Evolutionary conservation across 2,329 filamentous ascomycete genomes (phyloP).

Genomic region (Fusarium globosum): DNA sequence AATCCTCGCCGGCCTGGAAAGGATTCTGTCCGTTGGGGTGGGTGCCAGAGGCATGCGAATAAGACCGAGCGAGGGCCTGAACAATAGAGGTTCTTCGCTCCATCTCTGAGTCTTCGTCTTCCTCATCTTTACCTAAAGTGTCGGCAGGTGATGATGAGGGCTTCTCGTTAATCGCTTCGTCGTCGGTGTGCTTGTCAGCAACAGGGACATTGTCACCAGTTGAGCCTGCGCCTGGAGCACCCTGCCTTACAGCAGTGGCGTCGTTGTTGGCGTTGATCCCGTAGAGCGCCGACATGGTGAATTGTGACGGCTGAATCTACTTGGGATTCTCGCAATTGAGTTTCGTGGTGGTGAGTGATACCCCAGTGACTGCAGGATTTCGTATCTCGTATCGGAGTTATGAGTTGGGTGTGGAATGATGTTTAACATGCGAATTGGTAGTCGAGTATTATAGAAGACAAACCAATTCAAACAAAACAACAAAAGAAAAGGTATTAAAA

Average conservation of each 20-base stretch:
- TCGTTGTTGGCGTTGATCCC: constrained; percentile 59
- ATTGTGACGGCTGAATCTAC: constrained; percentile 20
- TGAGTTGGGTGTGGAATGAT: neutral
- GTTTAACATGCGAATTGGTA: constrained; percentile 4
- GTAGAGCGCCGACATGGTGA: constrained; percentile 40
- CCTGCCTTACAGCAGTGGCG: constrained; percentile 57
- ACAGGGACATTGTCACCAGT: constrained; percentile 34
- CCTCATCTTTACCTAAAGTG: constrained; percentile 47
- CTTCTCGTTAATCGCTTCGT: constrained; percentile 43
- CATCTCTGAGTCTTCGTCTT: constrained; percentile 55
- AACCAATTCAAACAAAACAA: constrained; percentile 8
- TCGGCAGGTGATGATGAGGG: constrained; percentile 43
- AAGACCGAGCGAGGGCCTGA: constrained; percentile 66
- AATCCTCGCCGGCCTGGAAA: constrained; percentile 61
- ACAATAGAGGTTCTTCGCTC: constrained; percentile 64
- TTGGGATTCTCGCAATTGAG: constrained; percentile 33
- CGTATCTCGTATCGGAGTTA: constrained; percentile 2
- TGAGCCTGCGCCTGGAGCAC: constrained; percentile 50
- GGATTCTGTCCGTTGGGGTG: constrained; percentile 56
- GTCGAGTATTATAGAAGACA: constrained; percentile 1
- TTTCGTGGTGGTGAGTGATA: neutral
- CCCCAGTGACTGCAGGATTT: constrained; percentile 9
- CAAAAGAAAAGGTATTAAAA: constrained; percentile 28
- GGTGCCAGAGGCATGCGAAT: constrained; percentile 60
- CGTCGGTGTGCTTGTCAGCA: constrained; percentile 51